Evolutionary conservation across 805 yeast genomes (phyloP).

Genomic region (Wickerhamiella occidentalis): DNA sequence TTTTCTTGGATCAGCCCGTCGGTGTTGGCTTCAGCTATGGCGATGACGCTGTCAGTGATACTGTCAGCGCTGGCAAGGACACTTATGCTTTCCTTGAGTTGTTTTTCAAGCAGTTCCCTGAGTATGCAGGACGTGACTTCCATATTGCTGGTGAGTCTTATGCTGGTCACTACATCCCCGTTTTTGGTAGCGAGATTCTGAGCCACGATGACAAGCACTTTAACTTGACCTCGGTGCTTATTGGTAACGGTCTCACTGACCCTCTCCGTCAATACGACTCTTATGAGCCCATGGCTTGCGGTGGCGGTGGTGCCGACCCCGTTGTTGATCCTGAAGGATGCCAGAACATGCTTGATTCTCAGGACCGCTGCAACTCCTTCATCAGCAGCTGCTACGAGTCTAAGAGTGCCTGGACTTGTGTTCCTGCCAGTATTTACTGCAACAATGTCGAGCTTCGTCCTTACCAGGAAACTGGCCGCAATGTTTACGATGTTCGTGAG

Average conservation of each 20-base stretch:
- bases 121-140: slow-evolving; percentile 48
- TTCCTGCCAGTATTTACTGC: slow-evolving; percentile 87
- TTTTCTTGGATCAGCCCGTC: slow-evolving; percentile 90
- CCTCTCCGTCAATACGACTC: slow-evolving; percentile 71
- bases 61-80: slow-evolving; percentile 67
- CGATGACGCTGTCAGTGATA: slow-evolving; percentile 15
- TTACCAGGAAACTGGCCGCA: slow-evolving; percentile 75
- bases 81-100: slow-evolving; percentile 77
- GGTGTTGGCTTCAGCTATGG: slow-evolving; percentile 87
- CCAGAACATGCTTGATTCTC: slow-evolving; percentile 48
- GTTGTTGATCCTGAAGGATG: slow-evolving; percentile 73
- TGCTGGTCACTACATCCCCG: slow-evolving; percentile 93
- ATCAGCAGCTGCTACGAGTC: slow-evolving; percentile 68
- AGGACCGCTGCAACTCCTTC: slow-evolving; percentile 68
- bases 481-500: slow-evolving; percentile 82
- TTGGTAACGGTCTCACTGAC: slow-evolving; percentile 92
- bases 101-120: slow-evolving; percentile 81
- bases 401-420: slow-evolving; percentile 71
- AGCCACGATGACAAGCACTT: slow-evolving; percentile 51
- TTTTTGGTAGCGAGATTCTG: slow-evolving; percentile 47
- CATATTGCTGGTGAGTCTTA: slow-evolving; percentile 93
- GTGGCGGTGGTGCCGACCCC: slow-evolving; percentile 56
- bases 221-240: slow-evolving; percentile 66
- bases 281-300: slow-evolving; percentile 92
- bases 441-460: slow-evolving; percentile 60